Percentiles rank a stretch among this genome's conserved stretches.
Evolutionary conservation across 768 basidiomycete genomes (phyloP).

Genomic region (Psilocybe sp.): DNA sequence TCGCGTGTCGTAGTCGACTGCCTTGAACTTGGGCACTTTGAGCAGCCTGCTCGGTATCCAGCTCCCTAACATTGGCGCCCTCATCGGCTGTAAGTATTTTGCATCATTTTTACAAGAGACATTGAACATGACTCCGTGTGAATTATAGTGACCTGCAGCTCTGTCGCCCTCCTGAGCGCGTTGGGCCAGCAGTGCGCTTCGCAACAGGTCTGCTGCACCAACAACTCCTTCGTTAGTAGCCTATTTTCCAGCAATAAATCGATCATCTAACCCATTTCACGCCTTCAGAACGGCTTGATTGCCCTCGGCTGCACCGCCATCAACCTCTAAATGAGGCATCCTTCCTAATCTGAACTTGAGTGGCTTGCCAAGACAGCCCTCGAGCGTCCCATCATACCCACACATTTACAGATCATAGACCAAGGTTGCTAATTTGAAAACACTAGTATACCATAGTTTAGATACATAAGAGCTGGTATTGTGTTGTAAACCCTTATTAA

Average conservation of each 20-base stretch:
- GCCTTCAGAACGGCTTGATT: slow-evolving; percentile 10
- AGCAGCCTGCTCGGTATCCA: slow-evolving; percentile 9
- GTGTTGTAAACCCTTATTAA: no score
- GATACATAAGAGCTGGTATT: no score
- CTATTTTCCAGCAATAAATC: background rate
- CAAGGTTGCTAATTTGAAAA: no score
- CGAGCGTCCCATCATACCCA: no score
- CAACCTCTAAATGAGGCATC: background rate
- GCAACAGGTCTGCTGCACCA: slow-evolving; percentile 16
- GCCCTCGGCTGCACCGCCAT: slow-evolving; percentile 4
- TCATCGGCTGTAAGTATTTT: slow-evolving; percentile 8
- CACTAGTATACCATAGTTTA: no score
- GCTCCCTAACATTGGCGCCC: slow-evolving; percentile 8
- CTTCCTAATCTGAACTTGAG: no score
- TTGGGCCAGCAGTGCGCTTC: slow-evolving; percentile 3
- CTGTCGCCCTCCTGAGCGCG: background rate
- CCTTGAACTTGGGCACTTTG: slow-evolving; percentile 9
- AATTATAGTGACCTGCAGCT: slow-evolving; percentile 1
- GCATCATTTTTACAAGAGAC: background rate
- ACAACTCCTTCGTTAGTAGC: slow-evolving; percentile 11
- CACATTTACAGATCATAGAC: no score
- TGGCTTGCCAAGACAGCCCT: no score
- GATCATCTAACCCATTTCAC: background rate
- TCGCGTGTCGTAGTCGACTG: background rate
- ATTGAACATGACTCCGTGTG: background rate